Evolutionary conservation across 768 basidiomycete species (phyloP).

Genomic region (Lactarius trivialis): DNA sequence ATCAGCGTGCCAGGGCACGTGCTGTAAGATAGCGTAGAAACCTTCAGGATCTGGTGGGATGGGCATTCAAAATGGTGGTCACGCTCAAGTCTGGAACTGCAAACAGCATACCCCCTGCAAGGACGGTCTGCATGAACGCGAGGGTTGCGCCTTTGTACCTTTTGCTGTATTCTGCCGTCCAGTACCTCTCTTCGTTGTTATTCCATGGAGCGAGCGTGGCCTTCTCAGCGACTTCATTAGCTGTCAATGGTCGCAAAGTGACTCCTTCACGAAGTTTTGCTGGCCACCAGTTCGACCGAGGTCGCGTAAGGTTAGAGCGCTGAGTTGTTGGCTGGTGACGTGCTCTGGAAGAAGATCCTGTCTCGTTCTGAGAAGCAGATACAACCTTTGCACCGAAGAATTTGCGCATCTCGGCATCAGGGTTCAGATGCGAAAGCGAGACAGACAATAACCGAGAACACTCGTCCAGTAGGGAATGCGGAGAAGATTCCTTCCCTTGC

Average conservation of each 20-base stretch:
- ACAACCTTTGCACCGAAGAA: constrained; percentile 94
- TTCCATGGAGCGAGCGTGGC: constrained; percentile 31
- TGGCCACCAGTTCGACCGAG: constrained; percentile 70
- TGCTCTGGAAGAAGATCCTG: constrained; percentile 31
- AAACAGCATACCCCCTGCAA: constrained; percentile 62
- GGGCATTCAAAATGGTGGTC: not conserved
- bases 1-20: constrained; percentile 88
- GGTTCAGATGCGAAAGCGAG: constrained; percentile 76
- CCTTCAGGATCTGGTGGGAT: constrained; percentile 58
- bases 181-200: constrained; percentile 69
- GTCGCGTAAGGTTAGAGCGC: constrained; percentile 71
- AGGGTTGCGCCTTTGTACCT: constrained; percentile 76
- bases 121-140: constrained; percentile 74
- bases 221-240: constrained; percentile 47
- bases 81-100: not conserved
- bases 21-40: constrained; percentile 68
- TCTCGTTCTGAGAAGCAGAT: constrained; percentile 44
- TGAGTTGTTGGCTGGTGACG: constrained; percentile 40
- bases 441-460: constrained; percentile 61
- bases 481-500: constrained; percentile 23
- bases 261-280: constrained; percentile 67
- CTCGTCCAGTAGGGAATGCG: constrained; percentile 30
- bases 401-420: constrained; percentile 83
- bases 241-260: constrained; percentile 49
- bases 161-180: constrained; percentile 82